Evolutionary conservation across 495 filamentous ascomycete species (phyloP).

Genomic region (Clohesyomyces aquaticus): DNA sequence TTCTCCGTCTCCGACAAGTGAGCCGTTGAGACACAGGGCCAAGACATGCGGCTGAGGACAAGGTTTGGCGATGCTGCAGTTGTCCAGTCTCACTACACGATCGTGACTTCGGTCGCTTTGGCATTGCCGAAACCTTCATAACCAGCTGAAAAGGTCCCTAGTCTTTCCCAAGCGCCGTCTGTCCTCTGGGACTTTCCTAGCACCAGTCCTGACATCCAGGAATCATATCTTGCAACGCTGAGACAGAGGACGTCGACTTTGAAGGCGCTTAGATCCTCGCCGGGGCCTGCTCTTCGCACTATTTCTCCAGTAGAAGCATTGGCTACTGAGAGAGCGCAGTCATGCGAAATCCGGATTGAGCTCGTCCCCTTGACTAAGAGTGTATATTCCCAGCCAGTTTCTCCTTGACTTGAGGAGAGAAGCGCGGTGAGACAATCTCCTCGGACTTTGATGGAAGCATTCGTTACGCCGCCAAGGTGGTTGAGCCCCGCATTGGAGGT

Average conservation of each 20-base stretch:
- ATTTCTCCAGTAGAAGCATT: background rate
- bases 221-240: constrained; percentile 20
- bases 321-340: constrained; percentile 13
- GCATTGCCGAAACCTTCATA: constrained; percentile 17
- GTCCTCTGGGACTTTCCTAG: constrained; percentile 10
- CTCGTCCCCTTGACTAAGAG: constrained; percentile 28
- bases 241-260: constrained; percentile 18
- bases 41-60: background rate
- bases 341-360: constrained; percentile 18
- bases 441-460: constrained; percentile 14
- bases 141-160: constrained; percentile 26
- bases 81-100: constrained; percentile 1
- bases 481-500: constrained; percentile 21
- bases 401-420: constrained; percentile 16
- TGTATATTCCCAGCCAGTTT: constrained; percentile 11
- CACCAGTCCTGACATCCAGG: constrained; percentile 22
- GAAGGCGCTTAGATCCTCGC: background rate
- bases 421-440: constrained; percentile 17
- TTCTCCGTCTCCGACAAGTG: background rate
- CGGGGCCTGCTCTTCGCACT: constrained; percentile 9
- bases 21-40: background rate
- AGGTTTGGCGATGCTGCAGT: background rate
- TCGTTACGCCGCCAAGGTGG: constrained; percentile 16
- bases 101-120: constrained; percentile 5
- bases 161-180: constrained; percentile 8